A percentile compares a stretch with the other conserved stretches of the same genome.
Evolutionary conservation across 1,284 basidiomycete genomes (phyloP).

Genomic region (Ceratobasidium sp.): DNA sequence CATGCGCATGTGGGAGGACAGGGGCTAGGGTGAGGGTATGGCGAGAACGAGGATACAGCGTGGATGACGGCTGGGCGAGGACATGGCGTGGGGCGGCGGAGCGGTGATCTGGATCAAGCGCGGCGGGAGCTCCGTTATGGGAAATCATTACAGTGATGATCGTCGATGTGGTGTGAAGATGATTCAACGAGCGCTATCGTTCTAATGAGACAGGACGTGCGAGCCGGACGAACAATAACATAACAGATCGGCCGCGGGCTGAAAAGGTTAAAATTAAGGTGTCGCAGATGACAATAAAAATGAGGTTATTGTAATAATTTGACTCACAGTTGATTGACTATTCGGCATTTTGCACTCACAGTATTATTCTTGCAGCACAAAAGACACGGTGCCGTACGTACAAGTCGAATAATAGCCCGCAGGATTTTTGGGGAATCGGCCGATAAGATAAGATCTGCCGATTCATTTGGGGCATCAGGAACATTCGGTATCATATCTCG

Average conservation of each 20-base stretch:
- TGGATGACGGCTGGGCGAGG: neutral
- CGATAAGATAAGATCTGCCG: conserved; percentile 14
- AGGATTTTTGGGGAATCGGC: conserved; percentile 15
- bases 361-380: neutral
- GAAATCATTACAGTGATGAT: neutral
- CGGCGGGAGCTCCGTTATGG: neutral
- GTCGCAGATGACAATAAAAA: neutral
- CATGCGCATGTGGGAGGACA: no score
- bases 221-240: no score
- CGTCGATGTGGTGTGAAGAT: neutral
- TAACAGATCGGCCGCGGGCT: neutral
- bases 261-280: conserved; percentile 1
- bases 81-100: neutral
- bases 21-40: no score
- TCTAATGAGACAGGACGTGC: no score
- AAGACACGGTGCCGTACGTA: neutral
- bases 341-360: neutral
- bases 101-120: conserved; percentile 3
- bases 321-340: neutral
- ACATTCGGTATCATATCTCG: neutral
- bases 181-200: no score
- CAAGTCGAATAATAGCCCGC: neutral
- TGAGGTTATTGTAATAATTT: neutral
- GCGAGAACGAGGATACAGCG: no score
- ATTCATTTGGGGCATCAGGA: neutral